Conservation (phyloP, 257 asterid genomes). For the Misopates orontium region DNA sequence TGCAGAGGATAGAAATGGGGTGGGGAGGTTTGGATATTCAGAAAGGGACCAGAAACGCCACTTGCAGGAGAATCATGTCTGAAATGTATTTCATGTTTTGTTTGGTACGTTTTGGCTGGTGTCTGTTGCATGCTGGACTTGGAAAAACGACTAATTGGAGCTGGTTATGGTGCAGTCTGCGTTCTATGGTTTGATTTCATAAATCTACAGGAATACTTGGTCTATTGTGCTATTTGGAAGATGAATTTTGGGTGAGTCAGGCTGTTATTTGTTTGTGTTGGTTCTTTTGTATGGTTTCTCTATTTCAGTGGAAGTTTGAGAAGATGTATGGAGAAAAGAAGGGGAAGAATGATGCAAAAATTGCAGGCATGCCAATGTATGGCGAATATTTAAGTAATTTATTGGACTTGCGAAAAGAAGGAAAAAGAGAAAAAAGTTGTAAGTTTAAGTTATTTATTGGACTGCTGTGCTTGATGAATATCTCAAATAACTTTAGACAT, state of each 20-base stretch:
- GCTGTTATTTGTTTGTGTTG: constrained; percentile 12
- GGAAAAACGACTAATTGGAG: not conserved
- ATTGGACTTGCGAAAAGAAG: constrained; percentile 13
- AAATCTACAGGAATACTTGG: not conserved
- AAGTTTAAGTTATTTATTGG: not conserved
- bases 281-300: not conserved
- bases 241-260: not conserved
- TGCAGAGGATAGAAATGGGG: constrained; percentile 55
- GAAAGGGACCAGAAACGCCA: constrained; percentile 80
- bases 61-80: constrained; percentile 65
- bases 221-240: too few relatives aligned
- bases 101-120: not conserved
- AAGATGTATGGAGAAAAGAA: not conserved
- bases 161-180: not conserved
- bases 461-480: not conserved
- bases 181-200: constrained; percentile 12
- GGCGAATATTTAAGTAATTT: constrained; percentile 18
- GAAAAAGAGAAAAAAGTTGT: not conserved
- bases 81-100: constrained; percentile 21
- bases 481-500: constrained; percentile 11
- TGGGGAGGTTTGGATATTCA: constrained; percentile 62
- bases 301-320: constrained; percentile 14
- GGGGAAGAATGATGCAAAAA: constrained; percentile 3
- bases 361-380: constrained; percentile 10
- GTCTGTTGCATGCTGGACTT: not conserved